Conservation (phyloP, 2,329 filamentous ascomycete species). For the Penicillium sp. region DNA sequence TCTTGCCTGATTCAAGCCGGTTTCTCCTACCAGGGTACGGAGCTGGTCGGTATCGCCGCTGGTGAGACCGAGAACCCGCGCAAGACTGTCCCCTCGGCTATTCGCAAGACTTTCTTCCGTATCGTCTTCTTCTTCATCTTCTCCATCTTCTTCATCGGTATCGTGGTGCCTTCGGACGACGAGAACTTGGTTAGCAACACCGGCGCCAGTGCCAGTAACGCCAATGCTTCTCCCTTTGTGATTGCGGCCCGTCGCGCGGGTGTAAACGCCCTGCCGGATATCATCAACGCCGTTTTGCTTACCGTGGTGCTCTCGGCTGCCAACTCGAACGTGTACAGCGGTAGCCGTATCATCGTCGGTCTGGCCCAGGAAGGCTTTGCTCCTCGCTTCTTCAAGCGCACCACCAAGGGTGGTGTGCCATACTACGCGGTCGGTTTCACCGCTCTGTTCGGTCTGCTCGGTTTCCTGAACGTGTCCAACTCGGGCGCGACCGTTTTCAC, state of each 20-base stretch:
- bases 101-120: slow-evolving; percentile 75
- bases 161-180: slow-evolving; percentile 70
- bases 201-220: slow-evolving; percentile 30
- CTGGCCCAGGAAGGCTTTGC: slow-evolving; percentile 59
- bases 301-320: slow-evolving; percentile 50
- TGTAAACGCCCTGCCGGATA: slow-evolving; percentile 42
- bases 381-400: slow-evolving; percentile 49
- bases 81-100: slow-evolving; percentile 73
- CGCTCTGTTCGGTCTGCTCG: slow-evolving; percentile 64
- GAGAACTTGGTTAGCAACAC: slow-evolving; percentile 52
- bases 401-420: slow-evolving; percentile 51
- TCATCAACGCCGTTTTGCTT: slow-evolving; percentile 50
- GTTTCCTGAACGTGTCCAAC: slow-evolving; percentile 71
- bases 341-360: slow-evolving; percentile 71
- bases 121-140: slow-evolving; percentile 65
- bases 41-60: slow-evolving; percentile 76
- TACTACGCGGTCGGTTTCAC: slow-evolving; percentile 52
- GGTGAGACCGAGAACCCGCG: slow-evolving; percentile 75
- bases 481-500: slow-evolving; percentile 65
- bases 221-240: slow-evolving; percentile 48
- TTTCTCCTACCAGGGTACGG: slow-evolving; percentile 62
- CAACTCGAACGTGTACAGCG: slow-evolving; percentile 50
- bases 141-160: slow-evolving; percentile 67
- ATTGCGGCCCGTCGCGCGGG: slow-evolving; percentile 47
- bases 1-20: slow-evolving; percentile 53